Evolutionary conservation across 495 filamentous ascomycete species (phyloP), one percentile per base, ranked within the genome.

Genomic region (Echria macrotheca): DNA sequence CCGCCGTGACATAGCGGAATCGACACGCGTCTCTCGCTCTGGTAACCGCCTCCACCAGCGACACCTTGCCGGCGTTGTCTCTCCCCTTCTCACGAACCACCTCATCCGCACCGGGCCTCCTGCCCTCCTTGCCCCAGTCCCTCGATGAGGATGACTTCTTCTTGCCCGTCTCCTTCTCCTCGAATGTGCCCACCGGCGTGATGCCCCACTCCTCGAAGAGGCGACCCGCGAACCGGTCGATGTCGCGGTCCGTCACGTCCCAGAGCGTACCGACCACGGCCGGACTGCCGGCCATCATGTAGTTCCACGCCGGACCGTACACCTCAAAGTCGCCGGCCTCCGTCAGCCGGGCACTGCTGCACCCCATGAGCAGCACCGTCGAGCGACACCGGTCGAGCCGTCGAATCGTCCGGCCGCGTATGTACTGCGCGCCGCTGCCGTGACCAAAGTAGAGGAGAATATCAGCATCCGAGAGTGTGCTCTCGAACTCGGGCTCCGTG

Each of bases 201-300:
- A 98, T 61, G 11, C 93, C 93, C 93, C 93, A 98, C 46, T 82
- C 77, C 61, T 91, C 84, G 41, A 95, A 83, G 2, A 84, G 70
- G 12, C 77, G 70, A 18, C 80, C 79, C 0, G 89, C 83, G 61
- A 96, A 95, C 28, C 90, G 83, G 71, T 98, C 93, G 57, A 95
- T 93, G 62, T 98, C 93, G 54, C 85, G 85, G 57, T 98, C 93
- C 10, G 94, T 98, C 17, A 98, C 93, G 66, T 98, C 93, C 93
- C 93, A 98, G 28, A 98, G 72, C 4, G 87, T 95, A 17, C 86
- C 91, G 0, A 96, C 81, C 14, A 96, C 74, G 8, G 91, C 89
- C 2, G 87, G 83, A 44, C 76, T 79, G 5, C 91, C 91, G 0
- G 89, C 89, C 28, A 90, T 78, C 66, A 97, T 79, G 67, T 96